Conservation (phyloP, 257 asterid species). For the Solanum clarkiae region DNA sequence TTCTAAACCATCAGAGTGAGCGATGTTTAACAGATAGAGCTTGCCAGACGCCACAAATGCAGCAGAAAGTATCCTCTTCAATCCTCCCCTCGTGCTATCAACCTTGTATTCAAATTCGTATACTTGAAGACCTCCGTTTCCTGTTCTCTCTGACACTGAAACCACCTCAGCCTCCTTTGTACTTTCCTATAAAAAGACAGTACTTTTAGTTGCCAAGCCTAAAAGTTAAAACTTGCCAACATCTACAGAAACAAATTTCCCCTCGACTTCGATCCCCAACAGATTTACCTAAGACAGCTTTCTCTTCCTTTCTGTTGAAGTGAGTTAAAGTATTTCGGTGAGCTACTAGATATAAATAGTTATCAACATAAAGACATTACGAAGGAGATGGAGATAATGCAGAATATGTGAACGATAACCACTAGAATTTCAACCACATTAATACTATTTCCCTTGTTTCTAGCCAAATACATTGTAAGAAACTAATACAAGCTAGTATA, state of each 20-base stretch:
- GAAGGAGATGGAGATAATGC: not conserved
- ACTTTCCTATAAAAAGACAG: slow-evolving; percentile 42
- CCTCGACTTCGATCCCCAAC: not conserved
- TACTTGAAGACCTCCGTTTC: slow-evolving; percentile 52
- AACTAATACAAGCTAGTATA: not conserved
- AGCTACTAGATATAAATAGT: not conserved
- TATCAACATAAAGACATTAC: not conserved
- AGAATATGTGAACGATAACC: not conserved
- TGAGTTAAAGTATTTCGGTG: not conserved
- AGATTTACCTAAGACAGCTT: not conserved
- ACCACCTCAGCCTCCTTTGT: slow-evolving; percentile 77
- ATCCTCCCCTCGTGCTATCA: slow-evolving; percentile 89
- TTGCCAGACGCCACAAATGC: slow-evolving; percentile 72
- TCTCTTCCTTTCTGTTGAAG: not conserved
- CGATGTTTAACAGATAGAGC: slow-evolving; percentile 72
- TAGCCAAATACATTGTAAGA: not conserved
- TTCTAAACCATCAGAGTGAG: slow-evolving; percentile 54
- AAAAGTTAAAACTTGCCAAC: not conserved
- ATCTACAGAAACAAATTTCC: too few relatives aligned
- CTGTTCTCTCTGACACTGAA: slow-evolving; percentile 60
- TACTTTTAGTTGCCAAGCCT: not conserved
- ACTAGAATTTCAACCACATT: not conserved
- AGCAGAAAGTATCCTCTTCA: slow-evolving; percentile 79
- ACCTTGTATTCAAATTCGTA: slow-evolving; percentile 85
- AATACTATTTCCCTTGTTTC: not conserved